Evolutionary conservation across 78 protist genomes (phyloP).

Genomic region (Tieghemostelium lacteum): DNA sequence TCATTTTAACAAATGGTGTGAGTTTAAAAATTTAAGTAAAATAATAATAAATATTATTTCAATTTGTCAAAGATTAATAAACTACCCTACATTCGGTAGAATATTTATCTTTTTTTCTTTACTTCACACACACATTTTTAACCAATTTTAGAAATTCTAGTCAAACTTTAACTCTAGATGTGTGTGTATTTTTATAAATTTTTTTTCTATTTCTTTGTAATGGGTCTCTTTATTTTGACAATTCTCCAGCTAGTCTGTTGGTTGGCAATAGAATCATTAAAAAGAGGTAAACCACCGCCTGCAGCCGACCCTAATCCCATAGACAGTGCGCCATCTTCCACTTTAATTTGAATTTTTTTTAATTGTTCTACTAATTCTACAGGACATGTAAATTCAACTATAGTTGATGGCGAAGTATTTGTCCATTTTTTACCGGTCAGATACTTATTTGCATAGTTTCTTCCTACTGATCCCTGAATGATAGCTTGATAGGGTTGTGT

Average conservation of each 20-base stretch:
- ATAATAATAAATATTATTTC: too few species aligned
- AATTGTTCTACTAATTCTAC: constrained; percentile 33
- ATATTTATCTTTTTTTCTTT: too few species aligned
- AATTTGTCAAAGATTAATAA: too few species aligned
- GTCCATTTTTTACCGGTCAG: constrained; percentile 81
- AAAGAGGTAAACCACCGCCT: constrained; percentile 81
- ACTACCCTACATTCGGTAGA: too few species aligned
- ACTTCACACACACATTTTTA: too few species aligned
- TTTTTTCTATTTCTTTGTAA: too few species aligned
- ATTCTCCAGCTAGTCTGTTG: constrained; percentile 69
- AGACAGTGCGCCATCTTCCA: constrained; percentile 86
- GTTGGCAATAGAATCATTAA: constrained; percentile 62
- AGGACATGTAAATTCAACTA: constrained; percentile 84
- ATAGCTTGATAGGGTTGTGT: constrained; percentile 91
- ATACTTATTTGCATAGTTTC: constrained; percentile 76
- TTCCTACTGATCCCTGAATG: constrained; percentile 81
- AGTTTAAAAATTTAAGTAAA: too few species aligned
- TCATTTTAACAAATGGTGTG: too few species aligned
- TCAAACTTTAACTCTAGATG: too few species aligned
- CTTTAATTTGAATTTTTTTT: constrained; percentile 73
- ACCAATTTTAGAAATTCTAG: too few species aligned
- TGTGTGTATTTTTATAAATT: too few species aligned
- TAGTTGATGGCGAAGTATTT: constrained; percentile 85
- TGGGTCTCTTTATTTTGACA: constrained; percentile 79
- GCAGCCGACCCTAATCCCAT: constrained; percentile 90